Percentiles rank a stretch among this genome's conserved stretches.
phyloP scores from a whole-genome alignment of 2,329 filamentous ascomycete species.

The Colletotrichum caudatum region DNA sequence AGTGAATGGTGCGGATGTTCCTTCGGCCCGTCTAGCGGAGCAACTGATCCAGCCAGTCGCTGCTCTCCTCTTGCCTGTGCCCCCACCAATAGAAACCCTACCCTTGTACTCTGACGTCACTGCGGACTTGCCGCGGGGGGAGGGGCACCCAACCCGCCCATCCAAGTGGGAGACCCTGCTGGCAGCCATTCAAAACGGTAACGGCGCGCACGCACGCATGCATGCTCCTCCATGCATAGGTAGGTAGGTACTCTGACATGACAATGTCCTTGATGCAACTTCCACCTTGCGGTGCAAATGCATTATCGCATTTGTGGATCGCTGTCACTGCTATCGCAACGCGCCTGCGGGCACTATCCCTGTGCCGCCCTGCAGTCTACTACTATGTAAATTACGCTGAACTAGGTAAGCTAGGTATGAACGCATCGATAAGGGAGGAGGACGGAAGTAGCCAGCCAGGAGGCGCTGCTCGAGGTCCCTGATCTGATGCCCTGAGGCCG shows the following conservation, averaged over 20 bases:
- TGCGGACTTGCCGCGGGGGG: constrained; percentile 22
- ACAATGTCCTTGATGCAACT: not conserved
- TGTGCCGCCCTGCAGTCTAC: not conserved
- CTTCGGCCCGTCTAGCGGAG: constrained; percentile 35
- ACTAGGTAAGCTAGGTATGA: not conserved
- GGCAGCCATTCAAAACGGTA: constrained; percentile 10
- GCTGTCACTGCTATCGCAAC: constrained; percentile 9
- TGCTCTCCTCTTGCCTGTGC: not conserved
- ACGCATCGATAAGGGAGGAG: constrained; percentile 24
- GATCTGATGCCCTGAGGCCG: not conserved
- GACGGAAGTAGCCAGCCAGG: not conserved
- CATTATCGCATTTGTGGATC: constrained; percentile 35
- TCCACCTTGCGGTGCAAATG: constrained; percentile 29
- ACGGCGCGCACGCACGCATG: not conserved
- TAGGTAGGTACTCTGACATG: not conserved
- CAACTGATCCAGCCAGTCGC: not conserved
- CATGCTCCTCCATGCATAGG: not conserved
- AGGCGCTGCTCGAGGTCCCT: not conserved
- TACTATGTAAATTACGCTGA: no score
- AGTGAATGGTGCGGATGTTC: not conserved
- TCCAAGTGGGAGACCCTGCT: constrained; percentile 9
- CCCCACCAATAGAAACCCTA: no score
- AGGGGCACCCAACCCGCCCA: not conserved
- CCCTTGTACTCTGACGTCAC: constrained; percentile 25
- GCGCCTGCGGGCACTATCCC: constrained; percentile 22